These are phyloP conservation scores for Botrytis pseudocinerea DNA, from an alignment of 2,329 filamentous ascomycete genomes.

Conservation along the genomic window DNA sequence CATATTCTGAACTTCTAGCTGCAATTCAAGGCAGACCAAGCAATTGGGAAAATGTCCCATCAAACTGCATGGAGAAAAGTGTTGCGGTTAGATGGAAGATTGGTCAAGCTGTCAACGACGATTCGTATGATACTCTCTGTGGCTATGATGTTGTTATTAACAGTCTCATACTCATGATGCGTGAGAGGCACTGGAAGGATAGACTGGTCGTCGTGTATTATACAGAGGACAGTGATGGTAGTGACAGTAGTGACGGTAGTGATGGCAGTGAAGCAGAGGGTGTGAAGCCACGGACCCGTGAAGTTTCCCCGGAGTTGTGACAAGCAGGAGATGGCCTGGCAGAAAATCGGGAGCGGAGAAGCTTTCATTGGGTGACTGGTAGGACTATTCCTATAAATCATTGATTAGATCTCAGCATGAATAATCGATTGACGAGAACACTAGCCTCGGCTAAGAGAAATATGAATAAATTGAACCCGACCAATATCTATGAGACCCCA, in stretches of 20 bases:
- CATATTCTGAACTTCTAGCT: neutral
- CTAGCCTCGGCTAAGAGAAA: neutral
- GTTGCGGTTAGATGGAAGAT: slow-evolving; percentile 2
- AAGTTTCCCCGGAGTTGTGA: neutral
- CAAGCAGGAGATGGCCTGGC: neutral
- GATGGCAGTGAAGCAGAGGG: neutral
- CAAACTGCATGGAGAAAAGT: neutral
- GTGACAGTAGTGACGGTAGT: too few relatives aligned
- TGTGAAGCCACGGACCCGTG: neutral
- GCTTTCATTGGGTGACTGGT: neutral
- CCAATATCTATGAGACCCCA: neutral
- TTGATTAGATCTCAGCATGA: neutral
- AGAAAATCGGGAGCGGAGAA: neutral
- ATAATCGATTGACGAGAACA: neutral
- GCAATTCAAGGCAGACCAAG: neutral
- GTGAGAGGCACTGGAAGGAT: neutral
- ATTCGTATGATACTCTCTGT: neutral
- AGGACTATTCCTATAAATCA: neutral
- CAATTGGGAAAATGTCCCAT: neutral
- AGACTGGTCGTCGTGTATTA: neutral
- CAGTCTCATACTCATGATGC: neutral
- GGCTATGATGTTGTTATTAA: neutral
- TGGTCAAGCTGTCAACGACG: neutral
- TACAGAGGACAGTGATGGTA: neutral
- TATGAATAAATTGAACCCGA: neutral